Base-by-base conservation (phyloP, 805 yeast genomes). In the Barnettozyma californica region DNA sequence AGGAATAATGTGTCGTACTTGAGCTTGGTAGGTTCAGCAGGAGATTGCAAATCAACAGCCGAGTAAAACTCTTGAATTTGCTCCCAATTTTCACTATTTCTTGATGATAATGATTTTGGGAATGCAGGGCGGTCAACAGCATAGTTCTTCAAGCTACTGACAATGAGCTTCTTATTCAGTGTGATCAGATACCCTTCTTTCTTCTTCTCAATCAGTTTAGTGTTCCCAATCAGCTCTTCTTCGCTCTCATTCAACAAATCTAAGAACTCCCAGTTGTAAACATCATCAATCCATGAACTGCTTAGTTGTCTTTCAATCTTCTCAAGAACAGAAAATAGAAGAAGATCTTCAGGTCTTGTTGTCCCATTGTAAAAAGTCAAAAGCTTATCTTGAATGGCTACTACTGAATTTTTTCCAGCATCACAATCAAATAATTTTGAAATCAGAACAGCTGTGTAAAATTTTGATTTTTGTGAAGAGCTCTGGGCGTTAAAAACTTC, bases 1-100 rank as follows among this genome's bases (percentile, higher is more conserved):
- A 90, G 56, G 58, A 90, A 87, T 58, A 84, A 81, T n/a, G 81
- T 75, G 60, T 88, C 92, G 63, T 90, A 87, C 7, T 68, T 53
- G 0, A 70, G 61, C 16, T 48, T 18, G 1, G 63, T 52, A 9
- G 54, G 52, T 41, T 68, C 47, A 33, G 63, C 58, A 14, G 57
- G 49, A 18, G 54, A 49, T 29, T 44, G 33, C 11, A 55, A 44
- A 20, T 48, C 42, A 21, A 60, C 61, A 13, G 54, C 49, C 0
- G 60, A 38, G 48, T 66, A 66, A 46, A 69, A 68, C 2, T 54
- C 39, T n/a, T 60, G 55, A 50, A 70, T 61, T 16, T 51, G 49
- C 18, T 45, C 37, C 69, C 73, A 67, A 29, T 57, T 63, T 9
- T 48, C 47, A 21, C 3, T 21, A n/a, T 38, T 38, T 3, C 14